Evolutionary conservation across 345 rosid species (phyloP), one percentile per base, ranked within the genome.

Genomic region (Hirschfeldia incana): DNA sequence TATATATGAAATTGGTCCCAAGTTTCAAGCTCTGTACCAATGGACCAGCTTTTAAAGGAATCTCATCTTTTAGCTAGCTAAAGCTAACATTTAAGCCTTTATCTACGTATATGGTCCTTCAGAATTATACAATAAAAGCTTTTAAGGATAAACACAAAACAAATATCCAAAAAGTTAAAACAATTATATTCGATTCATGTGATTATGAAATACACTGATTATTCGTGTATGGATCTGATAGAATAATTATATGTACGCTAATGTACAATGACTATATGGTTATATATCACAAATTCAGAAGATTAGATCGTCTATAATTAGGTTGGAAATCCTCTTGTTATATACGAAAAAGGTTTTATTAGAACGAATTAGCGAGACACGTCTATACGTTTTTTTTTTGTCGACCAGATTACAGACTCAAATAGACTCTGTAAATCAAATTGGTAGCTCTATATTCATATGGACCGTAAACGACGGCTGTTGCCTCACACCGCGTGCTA

Each of bases 1-100:
- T 44, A 78, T 53, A 65, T 44, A 78, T 59, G 75, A 79, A 67
- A 53, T 53, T 80, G 83, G 83, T 80, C 83, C 83, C 79, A 80
- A 62, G 71, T 62, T 34, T 69, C 71, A 74, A 79, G 82, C 82
- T 68, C 72, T 74, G 67, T 80, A 69, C 70, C 71, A 63, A 69
- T 69, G 76, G 83, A 80, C 79, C 72, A 74, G 49, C 79, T 69
- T 74, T 74, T 53, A 29, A 29, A 55, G 76, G 79, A 80, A 80
- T 80, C 66, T 74, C 79, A 53, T 68, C 75, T 79, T 74, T 69
- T 74, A 34, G 75, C 72, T 69, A 69, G 37, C 51, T 69, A 80
- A 80, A 74, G 83, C 79, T 62, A 69, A 74, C 70, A 74, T 74
- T 74, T 16, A 74, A 51, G 71, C 71, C 30, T 75, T 80, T 74